Base-by-base conservation (phyloP, 352 stramenopile species). In the Globisporangium carolinianum region DNA sequence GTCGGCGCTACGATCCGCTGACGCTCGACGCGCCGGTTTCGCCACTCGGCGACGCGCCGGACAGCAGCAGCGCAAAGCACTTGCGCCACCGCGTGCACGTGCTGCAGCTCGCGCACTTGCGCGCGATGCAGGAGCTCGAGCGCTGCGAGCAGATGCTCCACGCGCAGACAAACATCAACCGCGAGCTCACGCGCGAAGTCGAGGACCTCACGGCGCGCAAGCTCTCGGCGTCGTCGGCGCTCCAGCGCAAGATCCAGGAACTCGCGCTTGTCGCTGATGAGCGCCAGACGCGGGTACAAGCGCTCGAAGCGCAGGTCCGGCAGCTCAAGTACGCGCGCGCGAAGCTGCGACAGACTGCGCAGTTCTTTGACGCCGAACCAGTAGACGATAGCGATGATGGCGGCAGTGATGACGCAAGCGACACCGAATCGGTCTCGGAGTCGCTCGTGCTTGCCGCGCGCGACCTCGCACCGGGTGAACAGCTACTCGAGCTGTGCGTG, bases 111-210 rank as follows among this genome's bases (percentile, higher is more conserved):
- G 76, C 81, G 14, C 91, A 98, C 56, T 68, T 97, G 6, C 91
- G 94, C 49, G 72, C 91, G 8, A 90, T 89, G 56, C 87, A 95
- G 54, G 93, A 98, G 56, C 68, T 97, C 9, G 93, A 98, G 67
- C 72, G 92, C 2, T 89, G 88, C 46, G 93, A 98, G 57, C 89
- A 94, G 63, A 98, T 98, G 91, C 75, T 98, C 10, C 87, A 97
- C 43, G 89, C 89, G 3, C 93, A 98, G 66, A 96, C 84, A n/a
- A 91, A 83, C 47, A 98, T 98, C 66, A 98, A 98, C 60, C 73
- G 85, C 12, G 92, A 98, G 61, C 72, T 98, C 12, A 72, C 92
- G 36, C 68, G 91, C 39, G 92, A 98, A 61, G 86, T 98, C 38
- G 87, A 97, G 54, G 86, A 97, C 52, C 50, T 96, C 3, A 91